Evolutionary conservation across 371 early-diverging fungal species (phyloP), one percentile per base, ranked within the genome.

Genomic region (Nosema muscidifuracis): DNA sequence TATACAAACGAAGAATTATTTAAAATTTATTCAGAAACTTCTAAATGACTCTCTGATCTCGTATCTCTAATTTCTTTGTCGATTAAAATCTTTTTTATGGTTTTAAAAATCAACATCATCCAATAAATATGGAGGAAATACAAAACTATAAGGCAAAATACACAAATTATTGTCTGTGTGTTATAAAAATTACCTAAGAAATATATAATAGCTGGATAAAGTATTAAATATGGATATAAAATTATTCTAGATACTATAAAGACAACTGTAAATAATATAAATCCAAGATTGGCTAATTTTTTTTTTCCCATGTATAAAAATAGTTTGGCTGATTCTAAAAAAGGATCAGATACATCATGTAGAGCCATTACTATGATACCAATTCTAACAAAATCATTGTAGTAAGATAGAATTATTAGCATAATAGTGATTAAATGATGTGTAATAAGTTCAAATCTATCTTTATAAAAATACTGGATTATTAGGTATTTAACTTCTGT

Each of bases 251-350:
- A 83, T 7, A 75, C n/a, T 30, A 86, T 75, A 65, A 87, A 87
- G 28, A 83, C 76, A 15, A 79, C 24, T 0, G 86, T 81, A 79
- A 87, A 87, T 6, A 79, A 34, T 9, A 74, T 78, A 72, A 87
- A 87, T 31, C 84, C 50, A 44, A 67, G 70, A 67, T 86, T 82
- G 2, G 87, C 86, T 1, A 74, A 20, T 22, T 16, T 56, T 28
- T 77, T 62, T 2, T 74, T 55, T 7, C 82, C 79, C 15, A 81
- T 9, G 71, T 87, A 87, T 50, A 84, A 71, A 42, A 55, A 51
- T 33, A 84, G 62, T 68, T 87, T 87, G n/a, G 86, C 86, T 18
- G 83, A 63, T 72, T 87, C 87, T 83, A 87, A 82, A 75, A 85
- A 78, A 7, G 87, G 87, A 81, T 87, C 87, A 33, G 84, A 68